Base-by-base conservation (phyloP, 192 early-diverging fungal species). In the Coemansia sp. region DNA sequence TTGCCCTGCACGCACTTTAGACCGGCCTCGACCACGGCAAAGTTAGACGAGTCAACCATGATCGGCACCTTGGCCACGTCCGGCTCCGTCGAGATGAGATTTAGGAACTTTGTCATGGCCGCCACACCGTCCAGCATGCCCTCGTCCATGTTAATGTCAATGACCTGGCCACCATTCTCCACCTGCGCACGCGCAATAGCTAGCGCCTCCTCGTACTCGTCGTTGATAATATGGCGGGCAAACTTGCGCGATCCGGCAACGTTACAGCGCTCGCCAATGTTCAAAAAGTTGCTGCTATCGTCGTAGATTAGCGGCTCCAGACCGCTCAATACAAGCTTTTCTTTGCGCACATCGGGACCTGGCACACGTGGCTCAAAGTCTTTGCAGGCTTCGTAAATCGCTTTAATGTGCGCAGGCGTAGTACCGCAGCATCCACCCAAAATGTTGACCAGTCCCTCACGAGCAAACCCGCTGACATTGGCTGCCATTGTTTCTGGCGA, bases 1-100 rank as follows among this genome's bases (percentile, higher is more conserved):
- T 98, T 98, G 63, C 95, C 95, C 81, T 98, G 95, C 2, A 88
- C 90, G 69, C 94, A 98, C 77, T 94, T 95, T 65, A 98, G 84
- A 23, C 95, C 95, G 3, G 95, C 95, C 61, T 94, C 86, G 29
- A 98, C 88, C 11, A 98, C 94, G n/a, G 91, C 92, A 85, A 98
- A 98, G 79, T 98, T 98, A 64, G 93, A 95, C 19, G 94, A 96
- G 77, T 98, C 95, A 11, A 98, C 84, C 95, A 98, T 98, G 26
- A 98, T 65, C 9, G 95, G 94, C 27, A 90, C 91, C 60, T 81
- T 79, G 41, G 94, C 86, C 66, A 95, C 89, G 65, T 96, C 94
- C 25, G 95, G 95, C 73, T 98, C 95, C 29, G 90, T 91, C n/a
- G 92, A 88, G 45, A 98, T 85, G 71, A 95, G 85, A 72, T 98